A percentile compares a stretch with the other conserved stretches of the same genome.
Conservation (phyloP, 768 basidiomycete species). For the Suillus brevipes region DNA sequence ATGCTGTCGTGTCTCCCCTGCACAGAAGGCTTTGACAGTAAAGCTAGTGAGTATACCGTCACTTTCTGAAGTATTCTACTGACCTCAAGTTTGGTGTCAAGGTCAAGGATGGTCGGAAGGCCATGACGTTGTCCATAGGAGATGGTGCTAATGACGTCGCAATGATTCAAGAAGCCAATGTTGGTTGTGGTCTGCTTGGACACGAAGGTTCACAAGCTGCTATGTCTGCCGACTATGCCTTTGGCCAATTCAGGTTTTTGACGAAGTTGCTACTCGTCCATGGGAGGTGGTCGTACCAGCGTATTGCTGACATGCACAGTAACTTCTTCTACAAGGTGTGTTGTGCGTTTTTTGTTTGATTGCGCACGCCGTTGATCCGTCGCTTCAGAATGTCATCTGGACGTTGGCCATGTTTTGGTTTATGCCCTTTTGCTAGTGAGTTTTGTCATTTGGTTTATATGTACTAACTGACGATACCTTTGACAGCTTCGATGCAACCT, state of each 20-base stretch:
- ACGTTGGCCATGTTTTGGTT: constrained; percentile 95
- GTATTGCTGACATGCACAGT: constrained; percentile 93
- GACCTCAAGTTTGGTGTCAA: constrained; percentile 27
- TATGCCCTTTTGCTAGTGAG: constrained; percentile 81
- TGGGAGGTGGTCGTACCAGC: constrained; percentile 96
- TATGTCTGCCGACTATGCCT: constrained; percentile 98
- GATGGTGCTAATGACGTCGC: constrained; percentile 98
- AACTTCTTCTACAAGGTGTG: constrained; percentile 98
- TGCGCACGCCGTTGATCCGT: constrained; percentile 10
- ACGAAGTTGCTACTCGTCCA: constrained; percentile 91
- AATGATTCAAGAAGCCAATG: constrained; percentile 99
- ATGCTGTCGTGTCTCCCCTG: constrained; percentile 96
- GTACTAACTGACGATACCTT: constrained; percentile 17
- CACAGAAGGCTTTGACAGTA: constrained; percentile 97
- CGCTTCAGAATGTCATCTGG: constrained; percentile 81
- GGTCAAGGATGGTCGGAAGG: constrained; percentile 95
- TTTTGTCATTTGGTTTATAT: constrained; percentile 14
- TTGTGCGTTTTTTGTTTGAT: constrained; percentile 10
- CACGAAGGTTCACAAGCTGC: constrained; percentile 97
- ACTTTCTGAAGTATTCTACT: constrained; percentile 2
- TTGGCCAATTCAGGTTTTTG: constrained; percentile 94
- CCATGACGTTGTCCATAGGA: constrained; percentile 96
- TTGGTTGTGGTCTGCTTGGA: too few species aligned
- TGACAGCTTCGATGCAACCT: constrained; percentile 87
- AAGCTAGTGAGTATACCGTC: constrained; percentile 61